These are phyloP conservation scores for Pseudogymnoascus verrucosus DNA, from an alignment of 2,329 filamentous ascomycete genomes.

Conservation along the genomic window DNA sequence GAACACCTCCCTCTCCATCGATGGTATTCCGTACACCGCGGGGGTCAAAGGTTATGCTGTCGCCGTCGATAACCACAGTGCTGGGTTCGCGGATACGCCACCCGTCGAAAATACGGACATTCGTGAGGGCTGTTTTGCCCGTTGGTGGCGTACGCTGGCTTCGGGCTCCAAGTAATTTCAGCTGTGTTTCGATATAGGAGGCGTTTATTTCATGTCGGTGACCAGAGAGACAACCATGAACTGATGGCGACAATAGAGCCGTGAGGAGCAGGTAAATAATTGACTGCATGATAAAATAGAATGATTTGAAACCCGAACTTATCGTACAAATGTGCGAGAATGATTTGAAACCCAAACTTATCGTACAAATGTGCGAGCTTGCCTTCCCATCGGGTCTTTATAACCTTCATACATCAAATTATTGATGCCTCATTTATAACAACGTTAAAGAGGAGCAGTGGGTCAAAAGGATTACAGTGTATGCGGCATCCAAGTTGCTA, in stretches of 20 bases:
- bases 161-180: neutral
- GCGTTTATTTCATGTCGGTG: neutral
- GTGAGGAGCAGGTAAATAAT: neutral
- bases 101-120: conserved; percentile 11
- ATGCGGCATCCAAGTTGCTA: neutral
- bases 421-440: neutral
- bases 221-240: neutral
- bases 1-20: conserved; percentile 21
- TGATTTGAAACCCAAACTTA: neutral
- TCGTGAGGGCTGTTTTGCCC: conserved; percentile 8
- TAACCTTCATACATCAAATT: neutral
- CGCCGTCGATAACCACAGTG: conserved; percentile 11
- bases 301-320: neutral
- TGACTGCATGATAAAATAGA: neutral
- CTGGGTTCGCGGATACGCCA: conserved; percentile 2
- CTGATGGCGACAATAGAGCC: neutral
- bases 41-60: conserved; percentile 3
- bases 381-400: neutral
- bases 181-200: neutral
- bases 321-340: neutral
- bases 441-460: neutral
- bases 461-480: neutral
- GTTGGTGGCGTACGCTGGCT: neutral
- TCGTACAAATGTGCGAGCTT: neutral
- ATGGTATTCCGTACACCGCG: conserved; percentile 12